Base-by-base conservation (phyloP, 1,284 basidiomycete species). In the Phylloporus sp. region DNA sequence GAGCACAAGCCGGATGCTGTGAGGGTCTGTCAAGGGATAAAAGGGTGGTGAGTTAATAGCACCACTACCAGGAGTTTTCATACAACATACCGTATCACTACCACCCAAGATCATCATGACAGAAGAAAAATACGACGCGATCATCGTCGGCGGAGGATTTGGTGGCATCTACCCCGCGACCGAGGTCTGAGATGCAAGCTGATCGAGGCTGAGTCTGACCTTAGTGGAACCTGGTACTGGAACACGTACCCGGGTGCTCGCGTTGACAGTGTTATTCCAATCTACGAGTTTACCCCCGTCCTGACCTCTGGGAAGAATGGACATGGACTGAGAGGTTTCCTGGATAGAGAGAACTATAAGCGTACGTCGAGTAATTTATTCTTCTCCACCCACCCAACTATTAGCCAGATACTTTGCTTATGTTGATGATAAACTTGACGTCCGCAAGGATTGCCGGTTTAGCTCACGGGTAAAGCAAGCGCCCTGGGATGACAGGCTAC, bases 281-380 rank as follows among this genome's bases (percentile, higher is more conserved):
- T 44, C 24, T 70, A 72, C 40, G 69, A 70, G 49, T 18, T 67
- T n/a, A n/a, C 0, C 10, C 56, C 1, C n/a, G 62, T 4, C 70
- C 70, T 11, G 64, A 71, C 12, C 34, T 72, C 4, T 70, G 69
- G 69, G 56, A 64, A n/a, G 68, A 51, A 1, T 70, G 70, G 69
- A 60, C 61, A 1, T 70, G 70, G 69, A 51, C 70, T 6, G 65
- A 77, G 44, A 70, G 60, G 28, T 66, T 51, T 13, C 70, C 66
- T 0, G 44, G 60, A 31, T 46, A 47, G 37, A 17, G 58, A 22
- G 69, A 70, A 12, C 3, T 70, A 3, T 60, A 70, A 50, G 49
- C 56, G 65, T 65, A 39, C 17, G 57, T 63, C n/a, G n/a, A n/a
- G 18, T 34, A 6, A 3, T 12, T 54, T 20, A 11, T n/a, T 15